Base-by-base conservation (phyloP, 345 rosid genomes). In the Rhizophora apiculata region DNA sequence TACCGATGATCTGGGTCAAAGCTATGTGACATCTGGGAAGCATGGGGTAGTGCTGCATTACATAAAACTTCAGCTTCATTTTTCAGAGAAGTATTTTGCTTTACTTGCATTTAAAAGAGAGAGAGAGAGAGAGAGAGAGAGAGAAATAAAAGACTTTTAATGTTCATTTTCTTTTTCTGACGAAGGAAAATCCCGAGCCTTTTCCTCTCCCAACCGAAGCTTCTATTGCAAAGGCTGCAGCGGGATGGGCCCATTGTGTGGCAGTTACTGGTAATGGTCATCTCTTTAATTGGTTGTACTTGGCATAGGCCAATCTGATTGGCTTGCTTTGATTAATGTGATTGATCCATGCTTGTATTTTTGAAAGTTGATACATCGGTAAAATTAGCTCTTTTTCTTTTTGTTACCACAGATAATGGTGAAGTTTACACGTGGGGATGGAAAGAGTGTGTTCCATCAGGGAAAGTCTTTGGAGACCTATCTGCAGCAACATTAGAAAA, bases 361-460 rank as follows among this genome's bases (percentile, higher is more conserved):
- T 64, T 26, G 31, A 46, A 16, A 20, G 54, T 19, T 19, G 16
- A 56, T 49, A 30, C 56, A 63, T 26, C 46, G 61, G 18, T 68
- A 27, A 27, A 68, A 13, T 59, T 63, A 60, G 8, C 34, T 43
- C 8, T 8, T 27, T 20, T 69, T 62, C n/a, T 5, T 36, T 77
- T 78, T 62, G 18, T 77, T 57, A 75, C 74, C 48, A 60, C 79
- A 96, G 99, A 82, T 53, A 74, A 31, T 21, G 97, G 86, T 37
- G 91, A 89, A 68, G 93, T 96, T 64, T 92, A 84, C 71, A 92
- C 99, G 32, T 96, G 99, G 99, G 99, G 99, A 60, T 96, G 99
- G 99, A 90, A 81, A 73, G 99, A 96, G 78, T 96, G 99, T 75
- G 82, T 96, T 72, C 98, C 99, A 36, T 82, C 99, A 10, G 99